A percentile compares a stretch with the other conserved stretches of the same genome.
Conservation (phyloP, 805 yeast species). For the Saccharomycopsis sp. region DNA sequence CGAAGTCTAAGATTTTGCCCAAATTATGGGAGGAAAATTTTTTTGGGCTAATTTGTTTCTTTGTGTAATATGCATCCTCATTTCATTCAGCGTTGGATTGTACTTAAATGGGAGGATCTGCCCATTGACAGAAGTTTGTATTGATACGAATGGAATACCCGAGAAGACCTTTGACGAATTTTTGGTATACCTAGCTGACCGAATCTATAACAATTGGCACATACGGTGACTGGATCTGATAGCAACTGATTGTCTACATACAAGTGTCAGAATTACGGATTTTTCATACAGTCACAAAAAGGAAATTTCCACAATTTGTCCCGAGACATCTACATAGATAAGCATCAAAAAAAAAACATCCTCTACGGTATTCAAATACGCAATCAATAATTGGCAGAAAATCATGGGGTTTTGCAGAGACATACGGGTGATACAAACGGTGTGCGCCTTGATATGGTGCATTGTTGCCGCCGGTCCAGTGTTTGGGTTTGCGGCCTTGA, state of each 20-base stretch:
- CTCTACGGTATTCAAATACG: no score
- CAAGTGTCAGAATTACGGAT: not conserved
- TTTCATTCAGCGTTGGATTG: not conserved
- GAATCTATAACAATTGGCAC: not conserved
- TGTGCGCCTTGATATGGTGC: constrained; percentile 82
- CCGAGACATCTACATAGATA: no score
- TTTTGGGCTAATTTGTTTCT: not conserved
- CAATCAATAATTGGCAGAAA: no score
- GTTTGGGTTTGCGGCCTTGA: constrained; percentile 93
- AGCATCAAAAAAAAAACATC: no score
- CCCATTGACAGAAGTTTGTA: no score
- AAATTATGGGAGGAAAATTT: not conserved
- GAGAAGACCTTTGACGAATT: no score
- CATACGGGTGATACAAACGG: constrained; percentile 44
- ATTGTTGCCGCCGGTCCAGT: constrained; percentile 87
- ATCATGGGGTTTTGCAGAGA: not conserved
- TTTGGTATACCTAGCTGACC: no score
- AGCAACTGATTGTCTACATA: not conserved
- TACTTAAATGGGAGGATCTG: no score
- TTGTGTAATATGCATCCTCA: no score
- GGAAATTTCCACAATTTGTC: no score
- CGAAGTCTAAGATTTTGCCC: no score
- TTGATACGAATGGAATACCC: no score
- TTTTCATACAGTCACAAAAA: not conserved
- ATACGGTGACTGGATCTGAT: not conserved